Conservation (phyloP, 768 basidiomycete genomes). For the Mycena alexandri region DNA sequence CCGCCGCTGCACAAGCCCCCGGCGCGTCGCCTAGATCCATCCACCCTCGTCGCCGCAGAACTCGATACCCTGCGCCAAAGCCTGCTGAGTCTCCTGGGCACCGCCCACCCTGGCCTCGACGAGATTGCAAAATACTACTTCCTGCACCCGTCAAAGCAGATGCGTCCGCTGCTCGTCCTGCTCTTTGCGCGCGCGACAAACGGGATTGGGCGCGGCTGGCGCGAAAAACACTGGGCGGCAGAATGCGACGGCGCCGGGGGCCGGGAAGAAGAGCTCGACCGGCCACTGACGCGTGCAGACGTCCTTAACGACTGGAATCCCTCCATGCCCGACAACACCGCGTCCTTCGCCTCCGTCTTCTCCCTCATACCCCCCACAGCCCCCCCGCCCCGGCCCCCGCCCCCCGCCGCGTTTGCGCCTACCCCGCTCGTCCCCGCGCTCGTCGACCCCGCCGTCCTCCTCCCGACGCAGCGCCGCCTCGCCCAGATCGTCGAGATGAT, state of each 20-base stretch:
- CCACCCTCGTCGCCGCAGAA: conserved; percentile 78
- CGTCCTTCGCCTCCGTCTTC: conserved; percentile 74
- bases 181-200: conserved; percentile 95
- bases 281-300: conserved; percentile 81
- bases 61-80: conserved; percentile 77
- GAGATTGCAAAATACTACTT: conserved; percentile 96
- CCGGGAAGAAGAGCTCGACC: conserved; percentile 73
- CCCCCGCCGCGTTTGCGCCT: conserved; percentile 43
- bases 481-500: conserved; percentile 99
- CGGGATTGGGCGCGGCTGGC: conserved; percentile 80
- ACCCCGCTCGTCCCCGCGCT: conserved; percentile 40
- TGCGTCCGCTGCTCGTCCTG: conserved; percentile 90
- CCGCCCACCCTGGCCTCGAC: conserved; percentile 88
- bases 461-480: conserved; percentile 92
- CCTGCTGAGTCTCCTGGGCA: conserved; percentile 84
- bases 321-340: conserved; percentile 81
- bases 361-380: conserved; percentile 57
- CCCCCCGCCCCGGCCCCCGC: conserved; percentile 48
- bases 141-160: conserved; percentile 87
- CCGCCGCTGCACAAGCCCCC: conserved; percentile 71
- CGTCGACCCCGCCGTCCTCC: conserved; percentile 57
- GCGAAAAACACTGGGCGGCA: conserved; percentile 70
- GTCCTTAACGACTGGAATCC: conserved; percentile 95
- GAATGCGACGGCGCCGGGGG: conserved; percentile 68
- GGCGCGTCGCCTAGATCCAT: conserved; percentile 64